A percentile compares a stretch with the other conserved stretches of the same genome.
These are phyloP conservation scores for Fusarium albosuccineum DNA, from an alignment of 2,329 filamentous ascomycete species.

Conservation along the genomic window DNA sequence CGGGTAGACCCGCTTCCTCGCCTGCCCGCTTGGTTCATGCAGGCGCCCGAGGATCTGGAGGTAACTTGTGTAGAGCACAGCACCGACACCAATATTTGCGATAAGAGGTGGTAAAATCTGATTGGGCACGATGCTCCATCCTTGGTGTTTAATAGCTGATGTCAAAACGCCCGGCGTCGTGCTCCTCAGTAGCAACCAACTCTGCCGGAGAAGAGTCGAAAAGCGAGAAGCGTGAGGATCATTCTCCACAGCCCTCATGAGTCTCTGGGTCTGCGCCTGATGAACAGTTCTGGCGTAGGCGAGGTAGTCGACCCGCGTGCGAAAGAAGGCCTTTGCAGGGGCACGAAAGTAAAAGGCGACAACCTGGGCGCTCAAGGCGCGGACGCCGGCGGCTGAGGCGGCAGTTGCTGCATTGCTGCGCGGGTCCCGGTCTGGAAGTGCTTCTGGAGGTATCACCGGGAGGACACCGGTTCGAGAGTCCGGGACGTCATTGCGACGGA, in stretches of 20 bases:
- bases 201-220: conserved; percentile 52
- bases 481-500: conserved; percentile 51
- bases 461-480: conserved; percentile 53
- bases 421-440: conserved; percentile 60
- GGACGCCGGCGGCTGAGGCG: conserved; percentile 86
- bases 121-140: conserved; percentile 80
- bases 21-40: conserved; percentile 72
- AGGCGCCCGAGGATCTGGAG: conserved; percentile 75
- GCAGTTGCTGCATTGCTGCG: conserved; percentile 73
- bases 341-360: conserved; percentile 93
- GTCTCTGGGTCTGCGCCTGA: conserved; percentile 57
- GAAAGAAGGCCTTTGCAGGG: conserved; percentile 92
- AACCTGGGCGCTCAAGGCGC: conserved; percentile 85
- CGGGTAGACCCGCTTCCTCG: conserved; percentile 75
- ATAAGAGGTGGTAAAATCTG: conserved; percentile 82
- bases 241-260: conserved; percentile 53
- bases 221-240: conserved; percentile 53
- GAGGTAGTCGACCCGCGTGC: conserved; percentile 87
- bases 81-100: conserved; percentile 80
- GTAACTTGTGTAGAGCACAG: conserved; percentile 81
- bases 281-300: conserved; percentile 69
- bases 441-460: conserved; percentile 59
- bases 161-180: conserved; percentile 78
- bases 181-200: conserved; percentile 67
- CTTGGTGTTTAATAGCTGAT: conserved; percentile 75